Percentiles rank a stretch among this genome's conserved stretches.
Conservation (phyloP, 164 flowering plant species). For the Akebia trifoliata region DNA sequence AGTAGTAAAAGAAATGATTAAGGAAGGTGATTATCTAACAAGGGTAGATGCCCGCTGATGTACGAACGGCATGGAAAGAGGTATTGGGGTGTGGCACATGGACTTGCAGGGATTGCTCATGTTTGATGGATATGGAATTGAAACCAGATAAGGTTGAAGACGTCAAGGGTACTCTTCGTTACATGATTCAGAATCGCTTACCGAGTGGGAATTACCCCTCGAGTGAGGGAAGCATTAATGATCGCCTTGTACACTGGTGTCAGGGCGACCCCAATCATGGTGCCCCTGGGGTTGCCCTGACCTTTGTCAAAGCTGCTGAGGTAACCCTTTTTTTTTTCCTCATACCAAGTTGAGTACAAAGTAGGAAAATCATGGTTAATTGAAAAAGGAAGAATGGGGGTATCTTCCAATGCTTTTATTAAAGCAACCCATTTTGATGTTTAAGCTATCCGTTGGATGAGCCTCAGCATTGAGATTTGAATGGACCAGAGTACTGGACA, state of each 20-base stretch:
- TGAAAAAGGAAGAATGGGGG: no score
- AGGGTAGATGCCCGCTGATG: slow-evolving; percentile 49
- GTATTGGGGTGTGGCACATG: slow-evolving; percentile 84
- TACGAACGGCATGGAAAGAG: slow-evolving; percentile 59
- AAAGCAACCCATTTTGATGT: no score
- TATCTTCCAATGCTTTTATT: no score
- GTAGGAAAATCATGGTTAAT: no score
- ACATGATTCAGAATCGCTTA: slow-evolving; percentile 66
- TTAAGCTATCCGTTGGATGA: no score
- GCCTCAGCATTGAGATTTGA: no score
- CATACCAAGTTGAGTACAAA: no score
- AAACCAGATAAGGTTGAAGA: slow-evolving; percentile 57
- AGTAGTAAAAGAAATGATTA: slow-evolving; percentile 36
- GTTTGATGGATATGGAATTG: slow-evolving; percentile 67
- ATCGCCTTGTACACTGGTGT: slow-evolving; percentile 84
- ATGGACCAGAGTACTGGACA: no score
- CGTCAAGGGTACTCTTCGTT: slow-evolving; percentile 57
- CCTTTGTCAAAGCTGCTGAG: slow-evolving; percentile 72
- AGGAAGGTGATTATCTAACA: slow-evolving; percentile 27
- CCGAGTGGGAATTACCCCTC: slow-evolving; percentile 78
- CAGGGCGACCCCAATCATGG: no score
- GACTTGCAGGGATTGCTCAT: slow-evolving; percentile 78
- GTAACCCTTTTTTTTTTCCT: slow-evolving; percentile 38
- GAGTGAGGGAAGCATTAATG: slow-evolving; percentile 53
- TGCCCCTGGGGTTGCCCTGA: slow-evolving; percentile 75